Conservation (phyloP, 352 stramenopile genomes). For the Aphanomyces cochlioides region DNA sequence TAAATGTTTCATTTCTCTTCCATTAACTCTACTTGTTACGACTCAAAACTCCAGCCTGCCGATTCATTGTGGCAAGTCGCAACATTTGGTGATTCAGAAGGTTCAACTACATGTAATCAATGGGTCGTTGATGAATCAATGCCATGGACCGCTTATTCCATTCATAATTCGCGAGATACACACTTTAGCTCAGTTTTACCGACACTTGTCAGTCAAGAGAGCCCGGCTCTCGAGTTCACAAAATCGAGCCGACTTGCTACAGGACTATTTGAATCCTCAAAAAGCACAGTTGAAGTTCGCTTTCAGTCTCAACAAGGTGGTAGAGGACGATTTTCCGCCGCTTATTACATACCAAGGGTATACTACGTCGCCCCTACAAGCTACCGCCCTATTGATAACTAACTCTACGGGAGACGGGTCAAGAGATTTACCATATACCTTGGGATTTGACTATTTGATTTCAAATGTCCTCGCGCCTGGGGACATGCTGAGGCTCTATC, state of each 20-base stretch:
- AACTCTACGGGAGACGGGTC: not conserved
- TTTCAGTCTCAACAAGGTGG: not conserved
- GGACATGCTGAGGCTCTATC: slow-evolving; percentile 16
- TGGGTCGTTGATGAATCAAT: slow-evolving; percentile 12
- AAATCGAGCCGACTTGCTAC: not conserved
- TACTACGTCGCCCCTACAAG: slow-evolving; percentile 24
- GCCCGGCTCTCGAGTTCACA: not conserved
- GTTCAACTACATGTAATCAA: not conserved
- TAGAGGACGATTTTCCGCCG: not conserved
- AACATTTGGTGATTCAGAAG: not conserved
- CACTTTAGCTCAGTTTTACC: not conserved
- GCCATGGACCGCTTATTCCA: slow-evolving; percentile 12
- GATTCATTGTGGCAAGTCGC: not conserved
- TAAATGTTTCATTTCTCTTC: not conserved
- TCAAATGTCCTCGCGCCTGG: not conserved
- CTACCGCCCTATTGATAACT: not conserved
- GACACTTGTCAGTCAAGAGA: not conserved
- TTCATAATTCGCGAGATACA: not conserved
- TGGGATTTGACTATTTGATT: slow-evolving; percentile 8
- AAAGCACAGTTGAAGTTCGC: slow-evolving; percentile 7
- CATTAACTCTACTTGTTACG: slow-evolving; percentile 18
- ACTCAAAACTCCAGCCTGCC: not conserved
- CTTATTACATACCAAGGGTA: not conserved
- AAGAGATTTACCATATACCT: slow-evolving; percentile 8
- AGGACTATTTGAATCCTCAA: not conserved